phyloP scores from a whole-genome alignment of 1,284 basidiomycete species.

The Amylostereum areolatum region DNA sequence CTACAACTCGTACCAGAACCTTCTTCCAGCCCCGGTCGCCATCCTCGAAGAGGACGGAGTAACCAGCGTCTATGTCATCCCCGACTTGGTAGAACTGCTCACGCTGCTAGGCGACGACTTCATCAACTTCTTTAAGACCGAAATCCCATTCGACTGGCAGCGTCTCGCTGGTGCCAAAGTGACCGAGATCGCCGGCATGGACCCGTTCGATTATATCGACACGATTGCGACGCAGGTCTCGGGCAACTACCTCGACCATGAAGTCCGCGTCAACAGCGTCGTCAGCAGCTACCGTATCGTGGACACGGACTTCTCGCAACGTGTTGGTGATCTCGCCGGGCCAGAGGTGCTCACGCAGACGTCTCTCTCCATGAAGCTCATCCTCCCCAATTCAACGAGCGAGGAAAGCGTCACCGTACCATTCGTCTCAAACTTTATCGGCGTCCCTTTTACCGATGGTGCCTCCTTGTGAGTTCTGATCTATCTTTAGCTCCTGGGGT shows the following conservation, averaged over 20 bases:
- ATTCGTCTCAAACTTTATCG: conserved; percentile 43
- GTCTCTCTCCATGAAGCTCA: conserved; percentile 39
- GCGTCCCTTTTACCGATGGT: conserved; percentile 43
- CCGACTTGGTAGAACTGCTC: conserved; percentile 48
- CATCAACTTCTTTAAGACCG: conserved; percentile 39
- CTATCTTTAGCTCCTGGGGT: background rate
- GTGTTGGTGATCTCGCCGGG: conserved; percentile 56
- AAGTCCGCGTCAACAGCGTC: conserved; percentile 55
- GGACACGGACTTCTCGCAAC: conserved; percentile 42
- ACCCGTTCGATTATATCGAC: conserved; percentile 51
- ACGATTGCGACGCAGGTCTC: conserved; percentile 48
- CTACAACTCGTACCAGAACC: conserved; percentile 48
- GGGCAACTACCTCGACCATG: conserved; percentile 59
- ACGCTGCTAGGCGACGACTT: conserved; percentile 38
- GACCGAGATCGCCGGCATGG: conserved; percentile 43
- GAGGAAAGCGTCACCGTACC: conserved; percentile 48
- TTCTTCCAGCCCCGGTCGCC: conserved; percentile 54
- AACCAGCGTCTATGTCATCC: conserved; percentile 48
- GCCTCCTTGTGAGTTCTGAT: conserved; percentile 42
- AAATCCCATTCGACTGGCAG: conserved; percentile 47
- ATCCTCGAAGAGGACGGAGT: conserved; percentile 45
- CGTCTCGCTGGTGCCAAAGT: conserved; percentile 56
- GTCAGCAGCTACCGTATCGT: conserved; percentile 54
- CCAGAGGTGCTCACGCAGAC: conserved; percentile 39
- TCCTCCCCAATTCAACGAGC: conserved; percentile 39